A percentile compares a stretch with the other conserved stretches of the same genome.
Evolutionary conservation across 2,329 filamentous ascomycete genomes (phyloP).

Genomic region (Hymenoscyphus repandus): DNA sequence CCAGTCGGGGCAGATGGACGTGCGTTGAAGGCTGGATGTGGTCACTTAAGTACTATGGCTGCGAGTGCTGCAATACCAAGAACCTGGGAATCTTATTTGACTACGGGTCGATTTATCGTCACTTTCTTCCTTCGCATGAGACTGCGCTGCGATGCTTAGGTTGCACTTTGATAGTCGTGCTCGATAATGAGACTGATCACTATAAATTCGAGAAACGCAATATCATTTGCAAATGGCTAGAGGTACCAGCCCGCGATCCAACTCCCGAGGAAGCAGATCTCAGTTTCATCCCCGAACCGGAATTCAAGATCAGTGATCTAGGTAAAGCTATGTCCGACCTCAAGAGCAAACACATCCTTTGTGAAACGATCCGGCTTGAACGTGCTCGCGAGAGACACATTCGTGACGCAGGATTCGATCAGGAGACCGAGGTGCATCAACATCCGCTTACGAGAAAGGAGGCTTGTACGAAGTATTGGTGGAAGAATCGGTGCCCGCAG

Average conservation of each 20-base stretch:
- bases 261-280: not conserved
- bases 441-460: too few species aligned
- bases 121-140: not conserved
- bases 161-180: slow-evolving; percentile 14
- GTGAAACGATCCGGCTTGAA: too few species aligned
- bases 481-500: too few species aligned
- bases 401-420: not conserved
- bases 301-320: slow-evolving; percentile 14
- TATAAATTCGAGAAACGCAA: slow-evolving; percentile 20
- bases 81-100: slow-evolving; percentile 21
- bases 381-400: not conserved
- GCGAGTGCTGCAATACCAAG: not conserved
- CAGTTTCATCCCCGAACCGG: not conserved
- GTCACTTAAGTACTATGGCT: slow-evolving; percentile 13
- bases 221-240: slow-evolving; percentile 20
- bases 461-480: too few species aligned
- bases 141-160: slow-evolving; percentile 7
- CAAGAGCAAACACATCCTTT: not conserved
- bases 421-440: slow-evolving; percentile 1
- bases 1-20: not conserved
- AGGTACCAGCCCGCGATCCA: not conserved
- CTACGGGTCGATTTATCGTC: slow-evolving; percentile 4
- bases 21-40: slow-evolving; percentile 13
- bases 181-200: slow-evolving; percentile 23
- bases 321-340: slow-evolving; percentile 10